Base-by-base conservation (phyloP, 2,329 filamentous ascomycete species). In the Arachnomyces sp. region DNA sequence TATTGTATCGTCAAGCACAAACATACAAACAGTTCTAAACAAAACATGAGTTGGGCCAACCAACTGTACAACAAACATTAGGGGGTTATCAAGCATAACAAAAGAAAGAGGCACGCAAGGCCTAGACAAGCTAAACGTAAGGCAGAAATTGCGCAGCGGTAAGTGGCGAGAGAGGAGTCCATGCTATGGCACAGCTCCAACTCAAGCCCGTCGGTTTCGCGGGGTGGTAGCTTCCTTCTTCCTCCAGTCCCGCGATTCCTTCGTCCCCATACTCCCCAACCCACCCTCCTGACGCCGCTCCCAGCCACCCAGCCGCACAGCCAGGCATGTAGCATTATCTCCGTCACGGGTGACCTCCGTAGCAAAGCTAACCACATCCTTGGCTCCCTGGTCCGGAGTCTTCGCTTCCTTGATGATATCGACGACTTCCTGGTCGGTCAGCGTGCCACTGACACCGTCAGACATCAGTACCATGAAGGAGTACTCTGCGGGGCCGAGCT, bases 381-480 rank as follows among this genome's bases (percentile, higher is more conserved):
- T 74, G 1, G 87, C 80, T 2, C 81, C 92, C 58, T 94, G 79
- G 51, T 94, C 90, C 0, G 92, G 92, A 0, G 90, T 96, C 56
- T 74, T 81, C 4, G 88, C 85, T 64, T 98, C 92, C 63, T 96
- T 96, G 54, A 96, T 74, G 25, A 96, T 80, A 58, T 98, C 92
- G 20, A 95, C 89, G 46, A 96, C 87, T 65, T 98, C 92, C 65
- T 96, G 90, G 57, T 98, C 92, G 40, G 75, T 79, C 15, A 96
- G 69, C 12, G 84, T 84, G 5, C 86, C 90, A 14, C 82, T 90
- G 7, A 98, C 79, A 17, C 92, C 92, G 60, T 98, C 92, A 2
- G 79, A 84, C 60, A 94, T 78, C 34, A 98, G 74, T 2, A 94
- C 86, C 38, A 96, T 60, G 64, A 98, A 98, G 2, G 81, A 81